Base-by-base conservation (phyloP, 768 basidiomycete species). In the Podaxis rugospora region DNA sequence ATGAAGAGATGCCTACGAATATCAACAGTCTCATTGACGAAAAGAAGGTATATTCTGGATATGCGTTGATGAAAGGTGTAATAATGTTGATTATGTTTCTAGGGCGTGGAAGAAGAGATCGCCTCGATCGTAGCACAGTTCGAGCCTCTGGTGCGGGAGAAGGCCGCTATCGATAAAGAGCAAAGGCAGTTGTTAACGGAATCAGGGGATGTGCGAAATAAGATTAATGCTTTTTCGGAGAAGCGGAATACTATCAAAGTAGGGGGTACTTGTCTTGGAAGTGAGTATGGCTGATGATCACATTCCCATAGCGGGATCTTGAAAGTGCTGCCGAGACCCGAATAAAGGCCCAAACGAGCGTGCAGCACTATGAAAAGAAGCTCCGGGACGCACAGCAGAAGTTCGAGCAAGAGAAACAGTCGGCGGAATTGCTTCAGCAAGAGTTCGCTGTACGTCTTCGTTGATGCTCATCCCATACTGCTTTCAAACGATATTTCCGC, bases 1-100 rank as follows among this genome's bases (percentile, higher is more conserved):
- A 88, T 59, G 87, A 90, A 18, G 88, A 89, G 11, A 74, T 88
- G 69, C 87, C 89, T 1, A 82, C 82, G 5, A 80, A 82, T 65
- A 76, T 90, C n/a, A 75, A 80, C 21, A 81, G 79, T 13, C 73
- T 90, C 13, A 76, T 87, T 61, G 76, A 71, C 10, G 83, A 80
- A 4, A 83, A 84, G 68, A 69, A 78, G 65, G 89, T 86, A 65
- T 28, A 80, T 68, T 32, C 60, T 37, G 32, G 21, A 35, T 44
- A 44, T 16, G 10, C 32, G 6, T 14, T 11, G 11, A 51, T 36
- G n/a, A 11, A 25, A 7, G 18, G 18, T 25, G 36, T 51, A 2
- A 55, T 36, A 18, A 23, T 11, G 27, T 10, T 36, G 10, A 14
- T 18, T 54, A 14, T 49, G 25, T 51, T 28, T 47, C 40, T 62